Percentiles rank a stretch among this genome's conserved stretches.
phyloP scores from a whole-genome alignment of 2,329 filamentous ascomycete genomes.

The Apiospora rasikravindrae region DNA sequence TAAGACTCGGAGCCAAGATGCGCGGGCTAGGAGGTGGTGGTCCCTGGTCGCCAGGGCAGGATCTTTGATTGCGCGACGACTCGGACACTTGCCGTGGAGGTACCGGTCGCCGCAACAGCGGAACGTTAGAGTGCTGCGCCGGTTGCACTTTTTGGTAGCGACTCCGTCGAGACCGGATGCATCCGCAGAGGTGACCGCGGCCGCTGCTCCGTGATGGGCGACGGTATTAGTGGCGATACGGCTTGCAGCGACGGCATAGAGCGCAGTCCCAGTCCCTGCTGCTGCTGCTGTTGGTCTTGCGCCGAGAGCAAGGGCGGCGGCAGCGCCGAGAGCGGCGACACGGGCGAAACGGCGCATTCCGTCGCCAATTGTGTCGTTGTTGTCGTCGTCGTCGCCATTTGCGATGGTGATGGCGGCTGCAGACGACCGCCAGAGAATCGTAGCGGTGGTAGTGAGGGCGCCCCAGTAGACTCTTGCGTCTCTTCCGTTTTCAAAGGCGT shows the following conservation, averaged over 20 bases:
- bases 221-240: background rate
- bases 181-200: background rate
- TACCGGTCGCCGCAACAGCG: background rate
- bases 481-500: background rate
- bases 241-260: too few relatives aligned
- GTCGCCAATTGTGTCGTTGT: too few relatives aligned
- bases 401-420: background rate
- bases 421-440: too few relatives aligned
- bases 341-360: background rate
- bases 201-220: background rate
- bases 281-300: background rate
- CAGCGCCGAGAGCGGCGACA: background rate
- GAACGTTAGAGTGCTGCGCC: background rate
- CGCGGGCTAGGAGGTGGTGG: too few relatives aligned
- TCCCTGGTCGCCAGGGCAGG: too few relatives aligned
- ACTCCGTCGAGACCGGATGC: background rate
- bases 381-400: background rate
- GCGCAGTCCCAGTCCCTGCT: background rate
- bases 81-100: too few relatives aligned
- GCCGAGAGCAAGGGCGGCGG: background rate
- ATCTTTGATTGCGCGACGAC: too few relatives aligned
- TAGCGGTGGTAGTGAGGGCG: background rate
- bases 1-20: background rate
- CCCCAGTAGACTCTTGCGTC: too few relatives aligned
- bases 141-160: background rate